Conservation (phyloP, 306 rosid genomes). For the Cucumis sativus region DNA sequence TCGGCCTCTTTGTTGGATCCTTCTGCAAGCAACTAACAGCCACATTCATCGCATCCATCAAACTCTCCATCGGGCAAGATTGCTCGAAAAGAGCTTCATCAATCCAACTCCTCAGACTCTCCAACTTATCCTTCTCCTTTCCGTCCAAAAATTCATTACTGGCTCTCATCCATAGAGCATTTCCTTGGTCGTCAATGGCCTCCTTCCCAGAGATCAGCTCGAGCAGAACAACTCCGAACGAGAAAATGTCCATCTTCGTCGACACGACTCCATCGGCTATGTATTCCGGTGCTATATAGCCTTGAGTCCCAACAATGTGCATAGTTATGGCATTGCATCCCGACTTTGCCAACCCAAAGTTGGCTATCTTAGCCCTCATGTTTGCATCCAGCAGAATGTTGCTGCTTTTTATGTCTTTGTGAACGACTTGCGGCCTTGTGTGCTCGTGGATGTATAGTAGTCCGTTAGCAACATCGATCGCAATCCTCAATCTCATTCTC, state of each 20-base stretch:
- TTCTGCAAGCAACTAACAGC: slow-evolving; percentile 65
- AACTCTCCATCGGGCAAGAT: slow-evolving; percentile 46
- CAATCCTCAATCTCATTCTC: slow-evolving; percentile 58
- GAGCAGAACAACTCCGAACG: slow-evolving; percentile 78
- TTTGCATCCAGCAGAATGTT: slow-evolving; percentile 70
- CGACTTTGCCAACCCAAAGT: slow-evolving; percentile 75
- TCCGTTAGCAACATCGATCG: slow-evolving; percentile 79
- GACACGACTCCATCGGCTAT: slow-evolving; percentile 73
- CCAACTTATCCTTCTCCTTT: slow-evolving; percentile 37
- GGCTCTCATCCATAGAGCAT: slow-evolving; percentile 36
- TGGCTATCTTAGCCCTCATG: slow-evolving; percentile 91
- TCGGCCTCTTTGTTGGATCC: slow-evolving; percentile 67
- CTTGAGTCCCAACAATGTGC: slow-evolving; percentile 97
- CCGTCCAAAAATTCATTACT: slow-evolving; percentile 29
- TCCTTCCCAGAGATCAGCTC: slow-evolving; percentile 68
- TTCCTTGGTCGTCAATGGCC: slow-evolving; percentile 49
- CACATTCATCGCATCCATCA: slow-evolving; percentile 36
- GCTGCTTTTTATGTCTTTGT: slow-evolving; percentile 89
- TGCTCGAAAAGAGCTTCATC: slow-evolving; percentile 36
- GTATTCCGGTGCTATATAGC: slow-evolving; percentile 89
- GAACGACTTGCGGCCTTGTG: slow-evolving; percentile 87
- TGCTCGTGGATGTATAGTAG: slow-evolving; percentile 90
- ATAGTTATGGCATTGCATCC: slow-evolving; percentile 90
- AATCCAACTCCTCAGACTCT: slow-evolving; percentile 42
- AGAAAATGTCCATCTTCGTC: slow-evolving; percentile 75